phyloP scores from a whole-genome alignment of 495 filamentous ascomycete species.

The Hyaloscypha hepaticicola region DNA sequence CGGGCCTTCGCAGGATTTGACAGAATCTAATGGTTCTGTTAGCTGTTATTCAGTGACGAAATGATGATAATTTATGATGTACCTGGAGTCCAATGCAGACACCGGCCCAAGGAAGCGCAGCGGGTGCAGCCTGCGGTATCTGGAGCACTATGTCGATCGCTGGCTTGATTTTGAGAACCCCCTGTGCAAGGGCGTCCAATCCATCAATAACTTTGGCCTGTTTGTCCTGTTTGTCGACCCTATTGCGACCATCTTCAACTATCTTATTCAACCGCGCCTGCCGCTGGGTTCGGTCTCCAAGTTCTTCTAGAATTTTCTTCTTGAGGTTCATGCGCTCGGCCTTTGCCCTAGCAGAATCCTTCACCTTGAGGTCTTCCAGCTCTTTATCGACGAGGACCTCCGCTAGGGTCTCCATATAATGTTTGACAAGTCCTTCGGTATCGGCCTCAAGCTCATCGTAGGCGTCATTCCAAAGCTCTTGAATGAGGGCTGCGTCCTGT shows the following conservation, averaged over 20 bases:
- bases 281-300: constrained; percentile 1
- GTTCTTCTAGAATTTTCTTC: not conserved
- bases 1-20: constrained; percentile 32
- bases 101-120: constrained; percentile 3
- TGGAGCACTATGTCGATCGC: constrained; percentile 1
- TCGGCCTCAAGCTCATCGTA: not conserved
- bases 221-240: too few species aligned
- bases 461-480: constrained; percentile 5
- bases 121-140: constrained; percentile 6
- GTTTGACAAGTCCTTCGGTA: constrained; percentile 1
- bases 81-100: constrained; percentile 5
- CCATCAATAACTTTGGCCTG: not conserved
- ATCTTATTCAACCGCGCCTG: not conserved
- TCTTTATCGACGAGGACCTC: not conserved
- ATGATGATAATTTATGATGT: not conserved
- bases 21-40: constrained; percentile 7
- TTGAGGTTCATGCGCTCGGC: too few species aligned
- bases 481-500: not conserved
- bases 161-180: not conserved
- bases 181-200: not conserved
- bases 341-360: too few species aligned
- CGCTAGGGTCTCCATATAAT: constrained; percentile 3
- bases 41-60: not conserved
- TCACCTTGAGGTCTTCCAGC: not conserved
- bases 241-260: constrained; percentile 1